Conservation (phyloP, 495 filamentous ascomycete species). For the Hyaloscypha hepaticicola region DNA sequence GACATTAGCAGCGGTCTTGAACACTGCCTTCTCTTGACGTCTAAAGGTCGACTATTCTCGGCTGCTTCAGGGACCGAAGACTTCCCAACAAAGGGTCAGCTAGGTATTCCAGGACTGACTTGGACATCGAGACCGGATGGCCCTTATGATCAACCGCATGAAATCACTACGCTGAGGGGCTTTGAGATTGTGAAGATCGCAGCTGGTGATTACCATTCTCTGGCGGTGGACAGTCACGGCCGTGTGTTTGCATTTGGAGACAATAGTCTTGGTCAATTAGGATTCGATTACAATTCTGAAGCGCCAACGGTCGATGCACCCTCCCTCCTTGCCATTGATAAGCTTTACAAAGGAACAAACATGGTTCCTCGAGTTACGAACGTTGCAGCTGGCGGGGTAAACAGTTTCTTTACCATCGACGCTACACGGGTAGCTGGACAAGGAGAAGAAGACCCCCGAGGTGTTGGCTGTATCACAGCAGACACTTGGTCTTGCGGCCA, state of each 20-base stretch:
- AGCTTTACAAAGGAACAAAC: constrained; percentile 65
- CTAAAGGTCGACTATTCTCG: constrained; percentile 79
- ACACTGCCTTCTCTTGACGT: constrained; percentile 84
- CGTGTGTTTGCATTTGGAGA: constrained; percentile 87
- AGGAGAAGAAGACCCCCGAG: constrained; percentile 42
- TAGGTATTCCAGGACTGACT: constrained; percentile 78
- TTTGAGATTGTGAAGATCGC: constrained; percentile 69
- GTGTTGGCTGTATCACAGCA: constrained; percentile 50
- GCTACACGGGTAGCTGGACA: constrained; percentile 55
- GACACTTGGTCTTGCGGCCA: constrained; percentile 86
- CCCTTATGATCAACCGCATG: constrained; percentile 76
- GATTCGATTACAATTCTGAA: constrained; percentile 60
- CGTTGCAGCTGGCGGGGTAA: constrained; percentile 81
- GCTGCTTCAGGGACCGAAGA: constrained; percentile 72
- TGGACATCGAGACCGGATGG: constrained; percentile 78
- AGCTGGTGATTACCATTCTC: constrained; percentile 82
- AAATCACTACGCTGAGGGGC: constrained; percentile 63
- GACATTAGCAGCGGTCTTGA: constrained; percentile 76
- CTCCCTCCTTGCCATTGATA: constrained; percentile 61
- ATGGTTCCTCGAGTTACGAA: constrained; percentile 61
- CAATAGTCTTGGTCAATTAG: constrained; percentile 84
- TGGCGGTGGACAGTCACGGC: constrained; percentile 71
- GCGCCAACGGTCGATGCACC: constrained; percentile 66
- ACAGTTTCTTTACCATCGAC: constrained; percentile 85
- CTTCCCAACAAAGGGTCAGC: constrained; percentile 81